Conservation (phyloP, 2,329 filamentous ascomycete species). For the Xylariales sp. region DNA sequence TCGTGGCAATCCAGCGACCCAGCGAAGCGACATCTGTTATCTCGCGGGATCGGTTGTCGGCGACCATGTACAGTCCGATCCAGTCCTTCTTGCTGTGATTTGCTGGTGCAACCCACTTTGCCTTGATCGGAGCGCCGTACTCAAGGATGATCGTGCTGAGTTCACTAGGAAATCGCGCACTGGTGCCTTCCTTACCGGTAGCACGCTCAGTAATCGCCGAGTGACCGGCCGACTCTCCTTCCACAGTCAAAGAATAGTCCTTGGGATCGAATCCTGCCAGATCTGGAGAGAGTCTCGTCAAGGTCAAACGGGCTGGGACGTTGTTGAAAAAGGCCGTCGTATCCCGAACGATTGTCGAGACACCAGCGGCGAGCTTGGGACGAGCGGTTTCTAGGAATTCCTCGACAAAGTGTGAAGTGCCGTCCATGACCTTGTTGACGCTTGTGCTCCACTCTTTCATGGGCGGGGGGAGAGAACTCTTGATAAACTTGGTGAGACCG, state of each 20-base stretch:
- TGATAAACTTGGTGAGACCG: conserved; percentile 86
- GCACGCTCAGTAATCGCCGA: conserved; percentile 53
- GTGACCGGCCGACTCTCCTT: conserved; percentile 55
- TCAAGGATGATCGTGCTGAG: conserved; percentile 76
- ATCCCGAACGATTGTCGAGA: conserved; percentile 82
- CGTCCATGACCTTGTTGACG: conserved; percentile 81
- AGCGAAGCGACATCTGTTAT: conserved; percentile 78
- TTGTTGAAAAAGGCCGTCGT: conserved; percentile 84
- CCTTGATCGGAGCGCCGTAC: conserved; percentile 84
- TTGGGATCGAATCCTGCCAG: conserved; percentile 74
- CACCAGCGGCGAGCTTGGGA: conserved; percentile 79
- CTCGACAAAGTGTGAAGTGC: conserved; percentile 83
- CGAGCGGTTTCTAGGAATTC: conserved; percentile 82
- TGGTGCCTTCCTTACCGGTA: conserved; percentile 69
- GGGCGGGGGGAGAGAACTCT: conserved; percentile 76
- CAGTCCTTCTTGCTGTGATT: conserved; percentile 90
- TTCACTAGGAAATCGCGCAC: conserved; percentile 62
- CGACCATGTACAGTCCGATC: conserved; percentile 94
- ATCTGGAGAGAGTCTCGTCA: conserved; percentile 75
- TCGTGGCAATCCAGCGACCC: conserved; percentile 84
- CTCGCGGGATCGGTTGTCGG: conserved; percentile 84
- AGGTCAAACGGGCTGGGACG: conserved; percentile 79
- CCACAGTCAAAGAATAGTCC: conserved; percentile 72
- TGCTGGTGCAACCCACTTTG: conserved; percentile 83
- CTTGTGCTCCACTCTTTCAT: conserved; percentile 80